A percentile compares a stretch with the other conserved stretches of the same genome.
These are phyloP conservation scores for Termitomyces sp. DNA, from an alignment of 768 basidiomycete genomes.

Conservation along the genomic window DNA sequence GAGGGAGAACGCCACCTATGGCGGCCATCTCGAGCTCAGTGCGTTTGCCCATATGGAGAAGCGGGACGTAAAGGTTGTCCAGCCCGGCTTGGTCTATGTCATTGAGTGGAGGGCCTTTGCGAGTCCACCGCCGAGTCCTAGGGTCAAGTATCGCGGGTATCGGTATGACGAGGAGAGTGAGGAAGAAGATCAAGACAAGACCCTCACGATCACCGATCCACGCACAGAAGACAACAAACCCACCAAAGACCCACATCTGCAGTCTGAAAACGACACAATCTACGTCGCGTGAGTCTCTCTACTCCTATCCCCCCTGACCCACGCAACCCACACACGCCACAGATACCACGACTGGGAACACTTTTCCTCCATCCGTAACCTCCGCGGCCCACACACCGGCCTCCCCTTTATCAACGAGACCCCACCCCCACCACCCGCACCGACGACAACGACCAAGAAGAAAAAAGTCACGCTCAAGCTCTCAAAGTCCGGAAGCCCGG, in stretches of 20 bases:
- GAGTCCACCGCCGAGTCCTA: conserved; percentile 24
- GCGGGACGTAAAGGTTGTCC: conserved; percentile 86
- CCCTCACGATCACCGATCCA: conserved; percentile 24
- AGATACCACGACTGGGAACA: conserved; percentile 96
- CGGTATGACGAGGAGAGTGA: conserved; percentile 11
- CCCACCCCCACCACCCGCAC: conserved; percentile 18
- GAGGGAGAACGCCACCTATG: conserved; percentile 76
- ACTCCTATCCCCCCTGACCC: conserved; percentile 1
- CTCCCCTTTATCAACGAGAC: conserved; percentile 61
- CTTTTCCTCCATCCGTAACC: conserved; percentile 89
- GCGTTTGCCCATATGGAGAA: conserved; percentile 82
- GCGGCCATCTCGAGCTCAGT: conserved; percentile 90
- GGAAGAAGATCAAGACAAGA: conserved; percentile 21
- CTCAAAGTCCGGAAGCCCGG: neutral
- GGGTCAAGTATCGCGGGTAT: neutral
- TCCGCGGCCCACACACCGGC: conserved; percentile 79
- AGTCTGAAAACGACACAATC: conserved; percentile 36
- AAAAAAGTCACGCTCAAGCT: conserved; percentile 30
- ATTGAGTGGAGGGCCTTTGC: conserved; percentile 75
- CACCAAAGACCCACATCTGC: conserved; percentile 12
- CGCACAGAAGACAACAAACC: conserved; percentile 13
- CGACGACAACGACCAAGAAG: no score
- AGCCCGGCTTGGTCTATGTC: conserved; percentile 88
- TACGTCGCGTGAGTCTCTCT: conserved; percentile 76
- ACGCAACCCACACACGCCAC: no score